These are phyloP conservation scores for Lepraria neglecta DNA, from an alignment of 495 filamentous ascomycete genomes.

Conservation along the genomic window DNA sequence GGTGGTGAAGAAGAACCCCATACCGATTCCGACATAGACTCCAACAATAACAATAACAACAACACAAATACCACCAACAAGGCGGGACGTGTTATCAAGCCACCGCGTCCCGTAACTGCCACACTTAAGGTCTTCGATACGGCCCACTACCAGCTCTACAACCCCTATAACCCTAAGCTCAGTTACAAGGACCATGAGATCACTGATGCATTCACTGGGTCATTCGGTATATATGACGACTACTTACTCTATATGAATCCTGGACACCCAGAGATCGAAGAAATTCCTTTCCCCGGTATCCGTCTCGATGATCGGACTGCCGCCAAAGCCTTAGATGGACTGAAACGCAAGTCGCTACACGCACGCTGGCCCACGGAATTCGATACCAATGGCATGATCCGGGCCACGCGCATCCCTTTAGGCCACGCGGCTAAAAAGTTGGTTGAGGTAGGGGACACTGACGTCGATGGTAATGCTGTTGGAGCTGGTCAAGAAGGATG, in stretches of 20 bases:
- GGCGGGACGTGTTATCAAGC: neutral
- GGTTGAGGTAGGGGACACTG: neutral
- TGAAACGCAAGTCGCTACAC: neutral
- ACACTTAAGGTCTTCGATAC: neutral
- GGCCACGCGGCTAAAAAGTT: slow-evolving; percentile 13
- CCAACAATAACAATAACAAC: too few relatives aligned
- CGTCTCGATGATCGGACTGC: slow-evolving; percentile 9
- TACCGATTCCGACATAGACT: too few relatives aligned
- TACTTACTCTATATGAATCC: slow-evolving; percentile 4
- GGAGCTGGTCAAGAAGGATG: neutral
- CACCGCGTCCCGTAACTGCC: neutral
- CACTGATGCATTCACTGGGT: neutral
- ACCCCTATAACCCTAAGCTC: neutral
- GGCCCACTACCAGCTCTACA: neutral
- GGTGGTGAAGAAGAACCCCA: too few relatives aligned
- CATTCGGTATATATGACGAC: neutral
- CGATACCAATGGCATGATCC: slow-evolving; percentile 12
- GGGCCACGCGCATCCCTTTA: slow-evolving; percentile 6
- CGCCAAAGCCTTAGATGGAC: neutral
- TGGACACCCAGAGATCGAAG: neutral
- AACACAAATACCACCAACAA: too few relatives aligned
- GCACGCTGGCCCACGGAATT: slow-evolving; percentile 15
- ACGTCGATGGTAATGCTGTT: neutral
- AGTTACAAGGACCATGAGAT: neutral
- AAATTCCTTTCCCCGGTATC: slow-evolving; percentile 5